phyloP scores from a whole-genome alignment of 2,329 filamentous ascomycete species.

The Ophiosphaerella narmari region DNA sequence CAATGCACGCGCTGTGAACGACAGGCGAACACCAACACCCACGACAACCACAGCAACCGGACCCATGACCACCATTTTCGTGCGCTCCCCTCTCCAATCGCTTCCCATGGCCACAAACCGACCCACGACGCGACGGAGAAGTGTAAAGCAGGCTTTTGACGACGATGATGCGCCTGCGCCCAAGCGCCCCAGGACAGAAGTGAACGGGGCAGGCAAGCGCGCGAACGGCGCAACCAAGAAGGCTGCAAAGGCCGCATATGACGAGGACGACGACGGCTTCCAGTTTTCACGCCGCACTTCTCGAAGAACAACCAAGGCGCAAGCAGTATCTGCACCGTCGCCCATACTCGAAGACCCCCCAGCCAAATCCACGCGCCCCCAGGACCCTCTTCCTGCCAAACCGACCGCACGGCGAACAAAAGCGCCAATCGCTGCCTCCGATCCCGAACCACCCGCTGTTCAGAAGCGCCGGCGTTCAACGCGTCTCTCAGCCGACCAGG shows the following conservation, averaged over 20 bases:
- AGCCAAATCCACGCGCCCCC: slow-evolving; percentile 25
- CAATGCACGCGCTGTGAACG: slow-evolving; percentile 45
- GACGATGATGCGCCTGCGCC: slow-evolving; percentile 50
- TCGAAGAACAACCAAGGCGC: slow-evolving; percentile 42
- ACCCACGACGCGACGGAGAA: slow-evolving; percentile 51
- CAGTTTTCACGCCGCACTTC: slow-evolving; percentile 51
- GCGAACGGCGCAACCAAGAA: slow-evolving; percentile 43
- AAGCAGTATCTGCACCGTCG: slow-evolving; percentile 31
- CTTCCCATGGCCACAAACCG: slow-evolving; percentile 55
- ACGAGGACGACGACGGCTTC: slow-evolving; percentile 55
- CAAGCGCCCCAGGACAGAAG: slow-evolving; percentile 50
- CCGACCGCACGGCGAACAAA: slow-evolving; percentile 36
- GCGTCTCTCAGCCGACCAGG: slow-evolving; percentile 52
- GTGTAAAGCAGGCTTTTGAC: slow-evolving; percentile 51
- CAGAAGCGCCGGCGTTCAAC: slow-evolving; percentile 50
- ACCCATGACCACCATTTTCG: slow-evolving; percentile 44
- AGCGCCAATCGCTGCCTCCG: slow-evolving; percentile 26
- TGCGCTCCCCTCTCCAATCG: slow-evolving; percentile 50
- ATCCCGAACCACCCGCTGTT: slow-evolving; percentile 27
- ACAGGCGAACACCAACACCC: slow-evolving; percentile 23
- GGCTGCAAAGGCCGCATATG: slow-evolving; percentile 48
- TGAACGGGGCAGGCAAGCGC: slow-evolving; percentile 45
- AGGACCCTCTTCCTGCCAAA: slow-evolving; percentile 13
- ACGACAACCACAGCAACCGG: slow-evolving; percentile 32
- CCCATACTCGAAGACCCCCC: slow-evolving; percentile 36